Evolutionary conservation across 1,284 basidiomycete genomes (phyloP).

Genomic region (Apiotrichum veenhuisii): DNA sequence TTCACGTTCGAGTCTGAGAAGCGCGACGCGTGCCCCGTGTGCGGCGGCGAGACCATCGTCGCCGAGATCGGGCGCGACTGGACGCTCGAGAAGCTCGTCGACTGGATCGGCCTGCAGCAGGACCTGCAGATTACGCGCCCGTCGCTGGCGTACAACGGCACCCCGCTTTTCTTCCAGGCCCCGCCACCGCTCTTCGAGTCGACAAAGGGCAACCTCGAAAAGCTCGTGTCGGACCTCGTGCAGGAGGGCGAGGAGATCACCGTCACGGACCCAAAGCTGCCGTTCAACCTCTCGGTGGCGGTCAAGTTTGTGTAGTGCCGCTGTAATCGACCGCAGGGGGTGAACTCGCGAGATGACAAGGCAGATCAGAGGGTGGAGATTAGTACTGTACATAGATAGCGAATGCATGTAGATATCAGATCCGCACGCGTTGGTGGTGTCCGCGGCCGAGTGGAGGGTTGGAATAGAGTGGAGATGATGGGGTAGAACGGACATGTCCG

Average conservation of each 20-base stretch:
- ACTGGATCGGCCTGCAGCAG: slow-evolving; percentile 75
- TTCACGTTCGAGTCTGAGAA: slow-evolving; percentile 96
- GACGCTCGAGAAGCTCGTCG: slow-evolving; percentile 80
- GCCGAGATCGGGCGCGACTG: slow-evolving; percentile 64
- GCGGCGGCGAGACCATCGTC: slow-evolving; percentile 81
- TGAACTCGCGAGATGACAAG: background rate
- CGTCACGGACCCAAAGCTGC: slow-evolving; percentile 82
- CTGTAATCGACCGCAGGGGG: too few species aligned
- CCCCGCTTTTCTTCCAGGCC: slow-evolving; percentile 84
- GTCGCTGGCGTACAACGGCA: slow-evolving; percentile 64
- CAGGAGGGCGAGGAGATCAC: slow-evolving; percentile 69
- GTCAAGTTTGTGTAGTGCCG: slow-evolving; percentile 49
- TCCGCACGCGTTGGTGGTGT: too few species aligned
- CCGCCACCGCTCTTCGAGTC: slow-evolving; percentile 82
- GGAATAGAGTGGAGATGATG: too few species aligned
- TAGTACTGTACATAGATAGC: background rate
- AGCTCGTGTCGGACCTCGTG: slow-evolving; percentile 76
- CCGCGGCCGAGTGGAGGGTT: too few species aligned
- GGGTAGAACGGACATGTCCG: too few species aligned
- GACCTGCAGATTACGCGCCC: slow-evolving; percentile 95
- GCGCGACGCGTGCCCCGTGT: slow-evolving; percentile 91
- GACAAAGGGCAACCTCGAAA: slow-evolving; percentile 83
- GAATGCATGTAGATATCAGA: background rate
- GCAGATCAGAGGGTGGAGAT: background rate
- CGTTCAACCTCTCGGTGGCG: slow-evolving; percentile 74